Percentiles rank a stretch among this genome's conserved stretches.
These are phyloP conservation scores for Juglanconis juglandina DNA, from an alignment of 2,329 filamentous ascomycete species.

Conservation along the genomic window DNA sequence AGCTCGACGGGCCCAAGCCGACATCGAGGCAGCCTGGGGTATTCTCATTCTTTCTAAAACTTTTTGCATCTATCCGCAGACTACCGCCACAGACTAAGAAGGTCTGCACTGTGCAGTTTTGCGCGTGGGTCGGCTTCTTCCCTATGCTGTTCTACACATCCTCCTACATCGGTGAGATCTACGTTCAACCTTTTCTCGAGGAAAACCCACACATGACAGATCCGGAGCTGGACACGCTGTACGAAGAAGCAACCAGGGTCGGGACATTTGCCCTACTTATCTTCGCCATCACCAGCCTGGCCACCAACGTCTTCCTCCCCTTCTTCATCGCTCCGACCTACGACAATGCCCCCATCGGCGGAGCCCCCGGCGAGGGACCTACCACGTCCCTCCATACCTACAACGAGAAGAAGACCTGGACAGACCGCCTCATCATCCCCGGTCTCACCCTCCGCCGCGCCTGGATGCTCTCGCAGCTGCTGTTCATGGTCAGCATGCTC, in stretches of 20 bases:
- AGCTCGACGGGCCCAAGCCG: conserved; percentile 61
- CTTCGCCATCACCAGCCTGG: conserved; percentile 80
- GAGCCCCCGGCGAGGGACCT: conserved; percentile 31
- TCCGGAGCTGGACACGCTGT: conserved; percentile 72
- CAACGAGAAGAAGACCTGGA: conserved; percentile 37
- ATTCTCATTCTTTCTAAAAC: conserved; percentile 72
- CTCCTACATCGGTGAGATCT: conserved; percentile 89
- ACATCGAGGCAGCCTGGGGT: conserved; percentile 59
- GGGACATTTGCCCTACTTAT: conserved; percentile 87
- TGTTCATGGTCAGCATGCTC: conserved; percentile 80
- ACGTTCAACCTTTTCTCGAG: conserved; percentile 77
- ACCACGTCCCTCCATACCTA: conserved; percentile 27
- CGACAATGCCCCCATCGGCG: conserved; percentile 40
- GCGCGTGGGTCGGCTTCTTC: conserved; percentile 93
- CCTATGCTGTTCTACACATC: conserved; percentile 94
- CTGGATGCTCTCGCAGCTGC: conserved; percentile 81
- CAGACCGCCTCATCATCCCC: conserved; percentile 69
- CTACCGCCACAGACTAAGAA: conserved; percentile 78
- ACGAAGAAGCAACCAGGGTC: conserved; percentile 80
- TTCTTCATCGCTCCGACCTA: conserved; percentile 84
- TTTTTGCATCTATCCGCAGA: conserved; percentile 71
- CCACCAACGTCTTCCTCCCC: conserved; percentile 77
- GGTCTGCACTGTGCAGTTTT: conserved; percentile 80
- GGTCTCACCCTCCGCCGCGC: conserved; percentile 82
- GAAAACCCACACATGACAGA: conserved; percentile 74